Base-by-base conservation (phyloP, 140 eudicot species). In the Cichorium intybus region DNA sequence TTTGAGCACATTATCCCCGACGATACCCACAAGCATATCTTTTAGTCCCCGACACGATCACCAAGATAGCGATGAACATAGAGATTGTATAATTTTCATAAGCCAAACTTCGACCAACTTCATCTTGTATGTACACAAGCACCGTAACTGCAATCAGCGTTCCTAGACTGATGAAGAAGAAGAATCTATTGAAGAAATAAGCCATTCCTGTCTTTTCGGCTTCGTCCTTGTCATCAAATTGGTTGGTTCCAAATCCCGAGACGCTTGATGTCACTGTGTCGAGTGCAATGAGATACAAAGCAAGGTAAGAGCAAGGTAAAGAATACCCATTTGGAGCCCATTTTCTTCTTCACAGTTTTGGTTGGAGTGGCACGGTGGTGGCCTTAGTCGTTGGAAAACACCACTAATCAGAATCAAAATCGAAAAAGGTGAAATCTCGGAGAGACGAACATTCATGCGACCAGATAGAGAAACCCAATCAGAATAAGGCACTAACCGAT, bases 211-310 rank as follows among this genome's bases (percentile, higher is more conserved):
- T 71, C 70, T 77, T 84, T 69, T 90, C 97, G 23, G 69, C 83
- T 35, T 84, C 88, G 24, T 90, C 80, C 21, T 80, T 84, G 8
- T 90, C 97, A 22, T 90, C 97, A 51, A 90, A 90, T 26, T 90
- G 97, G 56, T 90, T 96, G 4, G 90, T 84, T 6, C 97, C 97
- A 34, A 90, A 90, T 23, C 97, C 97, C 0, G 97, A 90, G 4
- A 90, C 95, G 6, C 97, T 87, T 0, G 97, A 90, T 66, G 87
- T 90, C 3, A 90, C 97, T 2, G 97, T 90, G 48, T 96, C 97
- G 1, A 90, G 29, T 7, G 97, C 97, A 33, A 90, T 90, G 39
- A 90, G 77, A 64, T 90, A 90, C 50, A n/a, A n/a, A n/a, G n/a
- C n/a, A n/a, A n/a, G n/a, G n/a, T n/a, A n/a, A 90, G 46, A 12